Evolutionary conservation across 2,329 filamentous ascomycete species (phyloP).

Genomic region (Gaeumannomyces sp.): DNA sequence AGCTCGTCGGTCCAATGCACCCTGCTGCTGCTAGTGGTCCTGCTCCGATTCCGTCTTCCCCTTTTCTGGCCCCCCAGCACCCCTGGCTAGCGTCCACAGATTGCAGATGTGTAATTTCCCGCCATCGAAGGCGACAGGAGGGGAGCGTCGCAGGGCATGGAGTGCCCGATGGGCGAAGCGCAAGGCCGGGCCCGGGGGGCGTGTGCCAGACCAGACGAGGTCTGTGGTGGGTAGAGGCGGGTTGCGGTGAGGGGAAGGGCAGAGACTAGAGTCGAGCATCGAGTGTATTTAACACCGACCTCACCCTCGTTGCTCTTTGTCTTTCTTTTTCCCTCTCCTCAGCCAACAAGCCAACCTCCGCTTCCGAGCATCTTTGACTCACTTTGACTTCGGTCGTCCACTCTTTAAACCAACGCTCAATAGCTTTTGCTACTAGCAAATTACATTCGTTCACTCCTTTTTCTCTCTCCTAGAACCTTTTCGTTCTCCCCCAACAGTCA

Average conservation of each 20-base stretch:
- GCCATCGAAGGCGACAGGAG: neutral
- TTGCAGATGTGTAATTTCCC: conserved; percentile 18
- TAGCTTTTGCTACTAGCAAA: conserved; percentile 16
- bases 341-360: conserved; percentile 28
- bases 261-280: neutral
- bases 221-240: neutral
- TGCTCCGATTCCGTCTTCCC: neutral
- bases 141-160: neutral
- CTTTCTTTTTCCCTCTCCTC: conserved; percentile 23
- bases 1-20: neutral
- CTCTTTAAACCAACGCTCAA: conserved; percentile 24
- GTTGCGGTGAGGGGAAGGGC: neutral
- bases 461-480: conserved; percentile 3
- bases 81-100: conserved; percentile 17
- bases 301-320: conserved; percentile 15
- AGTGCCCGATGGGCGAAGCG: neutral
- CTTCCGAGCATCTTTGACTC: conserved; percentile 22
- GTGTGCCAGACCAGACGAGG: neutral
- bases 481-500: conserved; percentile 33
- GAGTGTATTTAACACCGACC: conserved; percentile 27
- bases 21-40: neutral
- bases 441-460: conserved; percentile 9
- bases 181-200: too few relatives aligned
- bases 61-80: conserved; percentile 13
- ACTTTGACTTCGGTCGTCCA: conserved; percentile 36